Base-by-base conservation (phyloP, 2,329 filamentous ascomycete genomes). In the Aquanectria penicillioides region DNA sequence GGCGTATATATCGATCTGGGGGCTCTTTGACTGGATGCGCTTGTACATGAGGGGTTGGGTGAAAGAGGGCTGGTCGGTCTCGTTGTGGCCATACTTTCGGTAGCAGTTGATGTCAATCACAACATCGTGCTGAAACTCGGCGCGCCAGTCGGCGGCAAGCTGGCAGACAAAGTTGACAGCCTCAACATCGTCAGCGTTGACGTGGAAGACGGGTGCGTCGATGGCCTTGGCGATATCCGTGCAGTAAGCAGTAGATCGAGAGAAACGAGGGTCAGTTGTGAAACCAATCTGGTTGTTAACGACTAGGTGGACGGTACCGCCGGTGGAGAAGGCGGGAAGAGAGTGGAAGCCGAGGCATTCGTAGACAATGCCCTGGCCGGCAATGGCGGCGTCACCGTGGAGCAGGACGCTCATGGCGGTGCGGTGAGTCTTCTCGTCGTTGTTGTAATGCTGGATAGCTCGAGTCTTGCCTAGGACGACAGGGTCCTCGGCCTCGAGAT, bases 251-350 rank as follows among this genome's bases (percentile, higher is more conserved):
- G 95, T 99, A 17, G 95, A 99, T 70, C 95, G 93, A 70, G 95
- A 90, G 78, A 97, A 99, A 74, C 95, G 93, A 68, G 95, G 95
- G 75, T 99, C 95, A 18, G 95, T 99, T 51, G 95, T 99, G 85
- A 99, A 99, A 78, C 95, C 95, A 77, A 99, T 99, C 85, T 99
- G 95, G 86, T 99, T 99, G 88, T 99, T 99, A 69, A 98, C 94
- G 59, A 99, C 89, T 66, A 99, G 85, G 80, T 99, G 95, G 71
- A 99, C 92, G 57, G 95, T 99, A 74, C 95, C 95, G 71, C 95
- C 95, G 51, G 95, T 98, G 44, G 96, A 97, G 82, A 97, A 99
- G 68, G 91, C 92, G 25, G 95, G 95, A 31, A 99, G 88, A 49
- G 93, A 91, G 81, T 97, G 91, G 88, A 99, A 97, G 64, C 95